These are phyloP conservation scores for Talaromyces rugulosus DNA, from an alignment of 2,329 filamentous ascomycete species.

Conservation along the genomic window DNA sequence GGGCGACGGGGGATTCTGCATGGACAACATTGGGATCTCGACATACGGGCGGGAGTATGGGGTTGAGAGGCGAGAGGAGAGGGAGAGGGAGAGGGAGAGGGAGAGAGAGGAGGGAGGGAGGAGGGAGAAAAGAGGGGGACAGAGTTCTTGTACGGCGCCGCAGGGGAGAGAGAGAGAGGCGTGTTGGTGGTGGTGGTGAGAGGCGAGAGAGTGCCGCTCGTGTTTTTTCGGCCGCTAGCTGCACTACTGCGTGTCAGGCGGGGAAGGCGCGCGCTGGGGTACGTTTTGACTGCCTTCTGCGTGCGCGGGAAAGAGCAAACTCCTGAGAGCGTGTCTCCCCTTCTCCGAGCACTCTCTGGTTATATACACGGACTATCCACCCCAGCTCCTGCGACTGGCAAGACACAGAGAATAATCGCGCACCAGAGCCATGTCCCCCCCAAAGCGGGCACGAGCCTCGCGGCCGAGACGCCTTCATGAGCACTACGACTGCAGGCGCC, in stretches of 20 bases:
- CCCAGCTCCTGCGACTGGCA: background rate
- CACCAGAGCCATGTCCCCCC: background rate
- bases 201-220: background rate
- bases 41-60: slow-evolving; percentile 3
- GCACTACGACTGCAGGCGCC: background rate
- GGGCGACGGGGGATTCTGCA: slow-evolving; percentile 23
- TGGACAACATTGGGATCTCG: slow-evolving; percentile 34
- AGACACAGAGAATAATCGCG: background rate
- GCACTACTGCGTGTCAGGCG: slow-evolving; percentile 5
- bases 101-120: background rate
- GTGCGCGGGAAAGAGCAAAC: background rate
- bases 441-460: background rate
- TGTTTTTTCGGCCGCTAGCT: background rate
- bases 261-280: background rate
- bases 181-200: background rate
- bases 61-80: background rate
- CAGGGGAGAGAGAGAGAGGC: background rate
- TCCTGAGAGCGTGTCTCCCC: background rate
- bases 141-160: background rate
- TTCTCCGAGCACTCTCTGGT: background rate
- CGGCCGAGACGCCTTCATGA: background rate
- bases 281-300: background rate
- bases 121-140: background rate
- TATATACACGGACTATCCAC: background rate
- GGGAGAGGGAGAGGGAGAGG: background rate